A percentile compares a stretch with the other conserved stretches of the same genome.
Evolutionary conservation across 139 green algal species (phyloP).

Genomic region (Tetratostichococcus sp.): DNA sequence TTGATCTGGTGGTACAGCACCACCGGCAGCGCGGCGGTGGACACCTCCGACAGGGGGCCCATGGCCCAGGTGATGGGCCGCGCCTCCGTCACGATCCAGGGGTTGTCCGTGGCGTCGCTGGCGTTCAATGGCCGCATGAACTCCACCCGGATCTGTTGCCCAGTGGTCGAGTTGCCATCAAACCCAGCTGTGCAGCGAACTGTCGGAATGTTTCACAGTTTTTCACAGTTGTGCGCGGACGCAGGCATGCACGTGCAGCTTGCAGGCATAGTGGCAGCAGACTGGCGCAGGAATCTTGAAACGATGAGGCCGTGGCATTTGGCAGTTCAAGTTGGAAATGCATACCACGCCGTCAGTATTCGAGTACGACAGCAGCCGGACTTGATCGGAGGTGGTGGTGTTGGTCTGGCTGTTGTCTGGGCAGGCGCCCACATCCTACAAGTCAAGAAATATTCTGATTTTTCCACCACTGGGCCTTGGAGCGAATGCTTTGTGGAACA

Average conservation of each 20-base stretch:
- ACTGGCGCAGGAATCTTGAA: no score
- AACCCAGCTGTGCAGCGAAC: no score
- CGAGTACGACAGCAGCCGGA: not conserved
- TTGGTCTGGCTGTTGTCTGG: constrained; percentile 9
- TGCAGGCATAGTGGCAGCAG: no score
- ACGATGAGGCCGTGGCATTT: no score
- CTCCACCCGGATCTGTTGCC: not conserved
- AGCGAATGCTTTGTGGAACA: no score
- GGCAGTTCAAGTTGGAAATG: no score
- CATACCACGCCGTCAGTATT: not conserved
- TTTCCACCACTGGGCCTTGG: no score
- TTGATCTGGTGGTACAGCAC: constrained; percentile 11
- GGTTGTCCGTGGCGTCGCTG: not conserved
- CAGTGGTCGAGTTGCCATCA: no score
- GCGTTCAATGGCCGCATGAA: constrained; percentile 8
- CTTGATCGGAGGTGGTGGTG: not conserved
- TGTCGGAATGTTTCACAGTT: no score
- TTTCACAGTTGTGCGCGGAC: no score
- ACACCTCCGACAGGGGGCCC: constrained; percentile 5
- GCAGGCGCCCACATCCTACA: constrained; percentile 10
- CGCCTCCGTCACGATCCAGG: not conserved
- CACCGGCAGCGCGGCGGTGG: constrained; percentile 1
- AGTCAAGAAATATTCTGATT: not conserved
- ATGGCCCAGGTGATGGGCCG: not conserved
- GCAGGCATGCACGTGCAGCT: no score